A percentile compares a stretch with the other conserved stretches of the same genome.
These are phyloP conservation scores for Aegilops longissima DNA, from an alignment of 176 grass and related monocot genomes.

Conservation along the genomic window DNA sequence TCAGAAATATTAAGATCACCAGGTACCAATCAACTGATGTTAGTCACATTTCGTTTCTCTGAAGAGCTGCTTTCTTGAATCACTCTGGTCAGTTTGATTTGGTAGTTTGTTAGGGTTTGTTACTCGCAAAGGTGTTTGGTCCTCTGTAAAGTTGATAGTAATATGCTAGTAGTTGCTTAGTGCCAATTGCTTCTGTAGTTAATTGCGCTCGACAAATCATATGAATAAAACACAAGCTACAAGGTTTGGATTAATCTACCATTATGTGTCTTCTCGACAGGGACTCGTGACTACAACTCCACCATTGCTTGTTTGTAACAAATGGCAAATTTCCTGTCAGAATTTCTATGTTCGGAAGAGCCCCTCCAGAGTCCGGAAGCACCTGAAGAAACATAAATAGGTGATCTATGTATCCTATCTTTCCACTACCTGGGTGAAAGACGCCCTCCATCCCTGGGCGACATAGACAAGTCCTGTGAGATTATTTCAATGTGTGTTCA, in stretches of 20 bases:
- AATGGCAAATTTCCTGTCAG: background rate
- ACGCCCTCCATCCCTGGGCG: background rate
- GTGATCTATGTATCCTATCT: background rate
- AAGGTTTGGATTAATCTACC: background rate
- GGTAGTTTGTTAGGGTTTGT: background rate
- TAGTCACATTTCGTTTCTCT: constrained; percentile 2
- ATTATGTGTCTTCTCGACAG: constrained; percentile 28
- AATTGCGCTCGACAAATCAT: background rate
- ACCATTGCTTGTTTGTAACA: background rate
- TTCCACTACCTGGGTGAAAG: background rate
- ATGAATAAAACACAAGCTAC: background rate
- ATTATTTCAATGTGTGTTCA: background rate
- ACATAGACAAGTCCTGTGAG: background rate
- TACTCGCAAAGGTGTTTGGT: background rate
- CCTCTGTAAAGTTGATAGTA: background rate
- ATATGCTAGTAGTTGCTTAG: background rate
- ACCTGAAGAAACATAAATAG: constrained; percentile 1
- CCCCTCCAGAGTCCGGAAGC: background rate
- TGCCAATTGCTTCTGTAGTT: background rate
- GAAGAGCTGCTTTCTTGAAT: constrained; percentile 3
- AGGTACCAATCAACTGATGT: constrained; percentile 56
- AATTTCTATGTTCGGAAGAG: background rate
- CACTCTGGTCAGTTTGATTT: background rate
- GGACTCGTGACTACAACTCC: constrained; percentile 29
- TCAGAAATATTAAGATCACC: constrained; percentile 89